Evolutionary conservation across 2,329 filamentous ascomycete genomes (phyloP), one percentile per base, ranked within the genome.

Genomic region (Lachnellula suecica): DNA sequence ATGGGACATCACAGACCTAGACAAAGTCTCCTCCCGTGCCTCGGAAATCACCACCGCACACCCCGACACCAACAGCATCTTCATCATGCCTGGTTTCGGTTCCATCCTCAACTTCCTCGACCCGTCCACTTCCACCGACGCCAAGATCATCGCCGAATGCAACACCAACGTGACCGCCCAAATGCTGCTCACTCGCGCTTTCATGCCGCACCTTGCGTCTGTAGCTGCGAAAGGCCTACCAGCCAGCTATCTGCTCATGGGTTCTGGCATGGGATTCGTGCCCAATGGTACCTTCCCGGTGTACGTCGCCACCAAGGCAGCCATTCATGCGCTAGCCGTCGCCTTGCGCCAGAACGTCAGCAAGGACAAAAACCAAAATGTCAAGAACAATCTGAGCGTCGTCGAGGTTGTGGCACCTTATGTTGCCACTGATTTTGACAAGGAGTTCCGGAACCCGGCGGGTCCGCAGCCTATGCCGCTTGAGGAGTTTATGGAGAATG

Each of bases 381-480:
- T 47, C 15, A 56, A 49, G 29, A 59, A 48, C 19, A 68, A 64
- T 47, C 52, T 69, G 42, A 59, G 58, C 13, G 52, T 70, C 19
- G 58, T 66, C 3, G 67, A 70, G 49, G 59, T 70, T 22, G 59
- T 63, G 0, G 66, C 68, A 8, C 68, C 66, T 7, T 70, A 69
- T 47, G 61, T 66, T 6, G 67, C 65, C 17, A 70, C 69, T 2
- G 65, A 57, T 4, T 52, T 70, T 2, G 68, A 69, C 24, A 55
- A 55, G 24, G 64, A 47, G 20, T 59, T 62, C 47, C 53, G 62
- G 4, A 61, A 62, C 10, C 29, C 29, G 29, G 60, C 60, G 7
- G 54, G 58, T n/a, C 42, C 42, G 11, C 9, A 10, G 22, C 42
- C 42, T 9, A 8, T 44, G 42, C 9, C 42, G 15, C 42, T 44